Evolutionary conservation across 164 flowering plant genomes (phyloP).

Genomic region (Chimonanthus salicifolius): DNA sequence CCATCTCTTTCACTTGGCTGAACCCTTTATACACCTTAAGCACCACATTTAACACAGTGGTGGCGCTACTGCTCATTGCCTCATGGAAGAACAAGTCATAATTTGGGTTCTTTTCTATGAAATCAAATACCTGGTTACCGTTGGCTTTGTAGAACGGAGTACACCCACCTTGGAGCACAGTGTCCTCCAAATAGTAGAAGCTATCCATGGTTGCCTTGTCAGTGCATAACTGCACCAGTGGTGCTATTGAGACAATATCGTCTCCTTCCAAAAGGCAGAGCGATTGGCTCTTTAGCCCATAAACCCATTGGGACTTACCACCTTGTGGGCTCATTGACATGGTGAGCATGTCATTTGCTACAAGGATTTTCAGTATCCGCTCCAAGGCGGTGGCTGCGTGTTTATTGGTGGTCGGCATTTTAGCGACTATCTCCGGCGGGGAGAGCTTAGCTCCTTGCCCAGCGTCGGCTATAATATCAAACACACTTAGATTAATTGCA

Average conservation of each 20-base stretch:
- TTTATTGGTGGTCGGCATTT: constrained; percentile 11
- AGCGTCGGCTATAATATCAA: constrained; percentile 9
- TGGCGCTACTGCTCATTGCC: constrained; percentile 11
- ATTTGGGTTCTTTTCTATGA: not conserved
- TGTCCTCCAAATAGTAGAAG: not conserved
- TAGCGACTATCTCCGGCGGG: constrained; percentile 7
- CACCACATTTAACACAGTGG: constrained; percentile 16
- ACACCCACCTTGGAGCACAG: constrained; percentile 5
- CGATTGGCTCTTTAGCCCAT: constrained; percentile 8
- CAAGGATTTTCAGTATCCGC: constrained; percentile 11
- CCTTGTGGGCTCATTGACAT: not conserved
- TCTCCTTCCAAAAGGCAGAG: constrained; percentile 1
- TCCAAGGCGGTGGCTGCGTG: constrained; percentile 7
- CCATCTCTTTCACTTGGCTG: constrained; percentile 22
- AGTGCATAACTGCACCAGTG: not conserved
- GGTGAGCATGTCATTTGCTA: constrained; percentile 7
- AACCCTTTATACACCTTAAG: constrained; percentile 33
- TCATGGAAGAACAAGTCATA: not conserved
- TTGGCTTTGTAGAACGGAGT: constrained; percentile 7
- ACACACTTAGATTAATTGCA: constrained; percentile 4
- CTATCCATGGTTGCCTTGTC: not conserved
- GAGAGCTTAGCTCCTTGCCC: constrained; percentile 9
- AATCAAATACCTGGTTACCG: not conserved
- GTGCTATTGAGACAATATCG: not conserved
- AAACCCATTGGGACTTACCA: not conserved